Base-by-base conservation (phyloP, 192 early-diverging fungal species). In the Coemansia sp. region DNA sequence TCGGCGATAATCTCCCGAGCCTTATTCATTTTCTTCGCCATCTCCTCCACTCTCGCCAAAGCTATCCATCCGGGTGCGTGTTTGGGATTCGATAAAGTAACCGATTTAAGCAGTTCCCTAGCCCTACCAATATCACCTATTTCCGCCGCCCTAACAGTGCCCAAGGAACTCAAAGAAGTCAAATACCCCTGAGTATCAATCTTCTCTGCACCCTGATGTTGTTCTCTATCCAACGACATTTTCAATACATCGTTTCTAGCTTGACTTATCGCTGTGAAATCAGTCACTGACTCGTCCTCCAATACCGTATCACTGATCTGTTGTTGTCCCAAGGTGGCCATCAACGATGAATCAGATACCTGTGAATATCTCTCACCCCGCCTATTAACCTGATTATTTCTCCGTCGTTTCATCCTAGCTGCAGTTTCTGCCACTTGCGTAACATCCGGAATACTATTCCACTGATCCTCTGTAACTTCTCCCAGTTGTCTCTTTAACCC, bases 51-150 rank as follows among this genome's bases (percentile, higher is more conserved):
- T 55, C 96, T 89, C 11, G 97, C 97, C 7, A 95, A 94, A 1
- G 96, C 95, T 66, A 98, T 97, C 97, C 97, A 99, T 45, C 95
- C 97, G 18, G 96, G 92, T 5, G 94, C 96, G 62, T 97, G 92
- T 66, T 95, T 94, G 10, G 96, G 96, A 76, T 97, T 98, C 3
- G 97, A 92, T 11, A 86, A 87, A 31, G 90, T 97, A 34, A 99
- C 93, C 0, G 96, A 97, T 48, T 87, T 87, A 10, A 98, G 84
- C 33, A 99, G 83, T 48, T 89, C 82, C 5, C 97, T 86, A 0
- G 96, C 96, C 49, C 94, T 91, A 68, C 94, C 93, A 54, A 96
- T 87, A 76, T 98, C 96, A 58, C 83, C 85, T 50, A 89, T 87
- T 25, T 72, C 72, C 7, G 94, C 89, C 10, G 88, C 90, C 48